Conservation (phyloP, 1,284 basidiomycete genomes). For the Microbotryum lychnidis-dioicae region DNA sequence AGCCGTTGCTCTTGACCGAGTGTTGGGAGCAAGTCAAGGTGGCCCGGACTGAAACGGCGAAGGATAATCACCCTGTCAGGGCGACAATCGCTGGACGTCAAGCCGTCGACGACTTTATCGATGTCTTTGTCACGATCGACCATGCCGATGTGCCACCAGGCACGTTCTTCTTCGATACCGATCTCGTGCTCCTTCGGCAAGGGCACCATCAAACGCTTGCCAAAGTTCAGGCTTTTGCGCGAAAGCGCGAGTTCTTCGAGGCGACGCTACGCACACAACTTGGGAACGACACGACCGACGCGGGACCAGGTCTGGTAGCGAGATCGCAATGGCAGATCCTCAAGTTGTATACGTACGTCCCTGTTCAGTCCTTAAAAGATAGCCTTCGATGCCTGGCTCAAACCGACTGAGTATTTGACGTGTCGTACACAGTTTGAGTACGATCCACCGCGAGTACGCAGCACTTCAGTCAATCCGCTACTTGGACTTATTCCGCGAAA, state of each 20-base stretch:
- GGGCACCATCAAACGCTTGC: constrained; percentile 51
- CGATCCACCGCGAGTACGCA: constrained; percentile 83
- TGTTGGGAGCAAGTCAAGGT: constrained; percentile 82
- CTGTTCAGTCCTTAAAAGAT: background rate
- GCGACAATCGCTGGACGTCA: constrained; percentile 56
- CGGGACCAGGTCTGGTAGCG: constrained; percentile 44
- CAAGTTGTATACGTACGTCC: constrained; percentile 69
- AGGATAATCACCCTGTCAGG: constrained; percentile 46
- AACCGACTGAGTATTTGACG: background rate
- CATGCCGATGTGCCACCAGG: constrained; percentile 53
- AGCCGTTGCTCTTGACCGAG: constrained; percentile 82
- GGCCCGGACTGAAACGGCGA: constrained; percentile 53
- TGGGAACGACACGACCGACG: constrained; percentile 40
- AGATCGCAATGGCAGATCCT: constrained; percentile 63
- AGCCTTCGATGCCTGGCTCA: background rate
- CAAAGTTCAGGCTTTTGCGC: constrained; percentile 65
- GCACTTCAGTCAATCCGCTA: constrained; percentile 75
- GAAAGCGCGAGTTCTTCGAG: constrained; percentile 46
- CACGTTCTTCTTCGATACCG: constrained; percentile 69
- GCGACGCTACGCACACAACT: constrained; percentile 46
- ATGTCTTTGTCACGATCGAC: constrained; percentile 49
- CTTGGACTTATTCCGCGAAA: constrained; percentile 64
- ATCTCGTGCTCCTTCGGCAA: constrained; percentile 62
- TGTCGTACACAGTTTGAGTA: constrained; percentile 59
- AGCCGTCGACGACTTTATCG: constrained; percentile 62